Percentiles rank a stretch among this genome's conserved stretches.
phyloP scores from a whole-genome alignment of 1,284 basidiomycete species.

The Malassezia slooffiae region DNA sequence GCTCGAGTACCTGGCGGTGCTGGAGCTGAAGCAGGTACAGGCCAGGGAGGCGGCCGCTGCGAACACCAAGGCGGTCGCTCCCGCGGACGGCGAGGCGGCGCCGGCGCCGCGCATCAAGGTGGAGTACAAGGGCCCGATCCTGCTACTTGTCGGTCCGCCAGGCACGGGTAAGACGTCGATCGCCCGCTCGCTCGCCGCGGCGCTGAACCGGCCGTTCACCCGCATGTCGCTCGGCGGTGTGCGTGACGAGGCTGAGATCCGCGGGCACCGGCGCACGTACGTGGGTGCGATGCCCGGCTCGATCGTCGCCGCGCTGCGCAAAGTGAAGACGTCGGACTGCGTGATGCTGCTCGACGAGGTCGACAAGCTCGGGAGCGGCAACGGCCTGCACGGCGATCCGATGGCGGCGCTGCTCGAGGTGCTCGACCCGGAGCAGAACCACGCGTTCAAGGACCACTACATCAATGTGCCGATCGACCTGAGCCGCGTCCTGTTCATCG shows the following conservation, averaged over 20 bases:
- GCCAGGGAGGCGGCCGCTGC: slow-evolving; percentile 29
- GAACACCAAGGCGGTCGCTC: too few relatives aligned
- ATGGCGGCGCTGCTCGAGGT: slow-evolving; percentile 49
- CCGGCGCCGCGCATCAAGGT: slow-evolving; percentile 18
- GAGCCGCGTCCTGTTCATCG: slow-evolving; percentile 48
- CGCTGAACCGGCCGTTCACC: slow-evolving; percentile 59
- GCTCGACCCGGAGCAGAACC: slow-evolving; percentile 49
- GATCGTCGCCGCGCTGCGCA: slow-evolving; percentile 50
- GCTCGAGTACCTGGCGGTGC: slow-evolving; percentile 49
- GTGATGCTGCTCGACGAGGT: slow-evolving; percentile 50
- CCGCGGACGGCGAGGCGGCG: slow-evolving; percentile 21
- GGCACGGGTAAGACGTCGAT: slow-evolving; percentile 46
- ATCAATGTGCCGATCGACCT: slow-evolving; percentile 44
- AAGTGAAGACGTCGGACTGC: slow-evolving; percentile 48
- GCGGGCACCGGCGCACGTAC: slow-evolving; percentile 45
- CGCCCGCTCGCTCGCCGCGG: slow-evolving; percentile 51
- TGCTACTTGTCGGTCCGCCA: slow-evolving; percentile 54
- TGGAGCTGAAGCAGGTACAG: slow-evolving; percentile 47
- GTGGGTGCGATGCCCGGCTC: slow-evolving; percentile 55
- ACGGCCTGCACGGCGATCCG: slow-evolving; percentile 48
- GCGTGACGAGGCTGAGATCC: slow-evolving; percentile 49
- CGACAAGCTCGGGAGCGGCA: slow-evolving; percentile 48
- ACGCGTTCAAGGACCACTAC: slow-evolving; percentile 49
- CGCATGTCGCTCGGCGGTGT: slow-evolving; percentile 48
- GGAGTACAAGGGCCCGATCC: slow-evolving; percentile 59